Evolutionary conservation across 2,329 filamentous ascomycete genomes (phyloP).

Genomic region (Penicillium digitatum): DNA sequence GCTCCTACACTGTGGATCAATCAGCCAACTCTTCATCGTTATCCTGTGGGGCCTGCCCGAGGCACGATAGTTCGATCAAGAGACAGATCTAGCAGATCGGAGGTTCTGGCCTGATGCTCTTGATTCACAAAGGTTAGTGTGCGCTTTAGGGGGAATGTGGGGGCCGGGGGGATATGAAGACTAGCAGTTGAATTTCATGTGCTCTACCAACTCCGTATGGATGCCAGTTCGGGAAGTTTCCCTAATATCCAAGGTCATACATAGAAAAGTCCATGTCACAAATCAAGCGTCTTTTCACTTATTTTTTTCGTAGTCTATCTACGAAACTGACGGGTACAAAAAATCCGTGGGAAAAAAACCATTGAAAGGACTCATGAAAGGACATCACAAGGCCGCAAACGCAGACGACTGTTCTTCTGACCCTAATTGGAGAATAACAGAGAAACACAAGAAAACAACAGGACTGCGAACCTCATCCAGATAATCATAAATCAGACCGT

Average conservation of each 20-base stretch:
- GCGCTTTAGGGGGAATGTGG: too few relatives aligned
- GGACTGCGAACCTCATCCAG: background rate
- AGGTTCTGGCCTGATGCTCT: constrained; percentile 67
- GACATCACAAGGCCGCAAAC: too few relatives aligned
- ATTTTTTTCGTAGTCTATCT: too few relatives aligned
- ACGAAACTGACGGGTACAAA: too few relatives aligned
- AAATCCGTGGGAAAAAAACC: too few relatives aligned
- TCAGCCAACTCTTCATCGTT: constrained; percentile 68
- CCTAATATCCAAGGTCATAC: too few relatives aligned
- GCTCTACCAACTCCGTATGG: background rate
- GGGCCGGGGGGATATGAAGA: background rate
- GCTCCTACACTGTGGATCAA: constrained; percentile 63
- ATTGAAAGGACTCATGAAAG: too few relatives aligned
- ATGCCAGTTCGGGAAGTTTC: background rate
- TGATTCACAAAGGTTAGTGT: constrained; percentile 63
- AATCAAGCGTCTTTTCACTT: too few relatives aligned
- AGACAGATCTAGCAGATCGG: constrained; percentile 61
- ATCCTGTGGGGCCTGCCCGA: constrained; percentile 67
- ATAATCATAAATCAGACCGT: background rate
- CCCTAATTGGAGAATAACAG: background rate
- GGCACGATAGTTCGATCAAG: constrained; percentile 53
- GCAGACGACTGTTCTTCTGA: too few relatives aligned
- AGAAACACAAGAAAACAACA: background rate
- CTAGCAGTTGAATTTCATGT: background rate
- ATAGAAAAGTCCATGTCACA: too few relatives aligned